Evolutionary conservation across 73 alveolate genomes (phyloP).

Genomic region (Breviolum minutum): DNA sequence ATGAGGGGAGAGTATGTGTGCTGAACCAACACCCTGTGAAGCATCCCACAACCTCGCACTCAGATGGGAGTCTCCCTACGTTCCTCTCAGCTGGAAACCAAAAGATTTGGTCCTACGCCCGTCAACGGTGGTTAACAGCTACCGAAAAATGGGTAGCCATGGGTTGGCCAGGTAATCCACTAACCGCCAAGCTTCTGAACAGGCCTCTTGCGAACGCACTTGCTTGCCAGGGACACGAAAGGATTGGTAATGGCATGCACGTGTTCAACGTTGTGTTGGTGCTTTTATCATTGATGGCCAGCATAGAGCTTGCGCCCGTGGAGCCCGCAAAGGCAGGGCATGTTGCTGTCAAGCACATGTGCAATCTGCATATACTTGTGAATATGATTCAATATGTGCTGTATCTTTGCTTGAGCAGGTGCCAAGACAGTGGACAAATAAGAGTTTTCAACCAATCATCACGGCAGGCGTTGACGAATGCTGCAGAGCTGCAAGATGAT

Average conservation of each 20-base stretch:
- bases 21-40: neutral
- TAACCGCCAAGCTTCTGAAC: neutral
- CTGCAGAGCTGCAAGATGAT: too few species aligned
- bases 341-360: too few species aligned
- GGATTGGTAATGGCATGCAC: neutral
- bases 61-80: neutral
- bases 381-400: too few species aligned
- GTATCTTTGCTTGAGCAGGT: too few species aligned
- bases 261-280: neutral
- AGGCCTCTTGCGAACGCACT: neutral
- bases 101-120: neutral
- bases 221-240: neutral
- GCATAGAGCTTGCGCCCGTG: neutral
- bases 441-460: too few species aligned
- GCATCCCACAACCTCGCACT: neutral
- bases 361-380: too few species aligned
- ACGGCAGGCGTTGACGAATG: too few species aligned
- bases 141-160: neutral
- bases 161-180: neutral
- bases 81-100: neutral
- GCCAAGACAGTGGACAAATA: too few species aligned
- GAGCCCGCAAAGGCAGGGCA: too few species aligned
- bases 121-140: neutral
- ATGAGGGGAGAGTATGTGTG: neutral
- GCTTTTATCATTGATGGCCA: neutral